Conservation (phyloP, 345 rosid genomes). For the Boechera divaricarpa region DNA sequence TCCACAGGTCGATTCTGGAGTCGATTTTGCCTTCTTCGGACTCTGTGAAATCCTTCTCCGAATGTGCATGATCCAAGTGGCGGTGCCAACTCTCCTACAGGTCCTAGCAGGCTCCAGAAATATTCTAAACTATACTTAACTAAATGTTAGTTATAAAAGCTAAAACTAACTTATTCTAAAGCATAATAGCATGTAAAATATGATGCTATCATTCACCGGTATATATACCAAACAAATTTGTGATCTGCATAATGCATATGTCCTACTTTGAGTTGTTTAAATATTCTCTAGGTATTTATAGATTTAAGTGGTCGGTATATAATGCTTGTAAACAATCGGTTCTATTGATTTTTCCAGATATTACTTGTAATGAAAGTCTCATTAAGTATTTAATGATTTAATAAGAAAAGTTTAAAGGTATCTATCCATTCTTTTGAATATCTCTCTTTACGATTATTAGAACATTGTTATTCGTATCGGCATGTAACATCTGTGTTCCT, state of each 20-base stretch:
- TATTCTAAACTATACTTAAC: too few relatives aligned
- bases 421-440: slow-evolving; percentile 23
- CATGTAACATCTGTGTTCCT: too few relatives aligned
- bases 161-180: too few relatives aligned
- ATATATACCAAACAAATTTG: slow-evolving; percentile 5
- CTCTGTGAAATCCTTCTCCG: too few relatives aligned
- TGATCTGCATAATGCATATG: neutral
- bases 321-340: slow-evolving; percentile 15
- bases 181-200: too few relatives aligned
- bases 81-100: too few relatives aligned
- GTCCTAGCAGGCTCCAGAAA: too few relatives aligned
- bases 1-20: too few relatives aligned
- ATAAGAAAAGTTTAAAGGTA: slow-evolving; percentile 35
- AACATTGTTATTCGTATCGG: slow-evolving; percentile 1
- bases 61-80: too few relatives aligned
- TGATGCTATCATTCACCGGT: neutral
- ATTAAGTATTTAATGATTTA: slow-evolving; percentile 15
- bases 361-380: slow-evolving; percentile 22
- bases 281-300: neutral
- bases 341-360: neutral
- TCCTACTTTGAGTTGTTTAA: slow-evolving; percentile 1
- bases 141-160: too few relatives aligned
- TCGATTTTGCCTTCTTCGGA: too few relatives aligned
- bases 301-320: neutral
- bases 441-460: slow-evolving; percentile 38